Percentiles rank a stretch among this genome's conserved stretches.
These are phyloP conservation scores for Rachicladosporium sp. DNA, from an alignment of 2,329 filamentous ascomycete species.

Conservation along the genomic window DNA sequence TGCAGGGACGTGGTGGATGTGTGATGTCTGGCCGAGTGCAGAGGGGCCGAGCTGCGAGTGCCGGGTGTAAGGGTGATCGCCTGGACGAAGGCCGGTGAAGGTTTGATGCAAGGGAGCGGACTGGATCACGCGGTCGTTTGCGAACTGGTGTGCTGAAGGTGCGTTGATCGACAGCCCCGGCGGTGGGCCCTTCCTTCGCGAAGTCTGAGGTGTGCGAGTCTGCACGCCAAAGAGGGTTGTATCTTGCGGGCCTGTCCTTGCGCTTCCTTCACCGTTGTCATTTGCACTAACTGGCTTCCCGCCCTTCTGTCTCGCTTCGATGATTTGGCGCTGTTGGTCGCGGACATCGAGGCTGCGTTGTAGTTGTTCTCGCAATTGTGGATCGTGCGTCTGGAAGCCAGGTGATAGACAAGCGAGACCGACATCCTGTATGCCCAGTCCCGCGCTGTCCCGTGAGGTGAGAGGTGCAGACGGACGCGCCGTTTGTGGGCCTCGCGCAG, in stretches of 20 bases:
- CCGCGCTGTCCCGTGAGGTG: slow-evolving; percentile 60
- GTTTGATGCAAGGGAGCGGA: slow-evolving; percentile 90
- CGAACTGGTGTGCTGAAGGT: slow-evolving; percentile 82
- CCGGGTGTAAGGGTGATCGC: slow-evolving; percentile 28
- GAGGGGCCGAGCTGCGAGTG: slow-evolving; percentile 62
- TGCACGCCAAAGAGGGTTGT: slow-evolving; percentile 31
- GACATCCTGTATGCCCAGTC: slow-evolving; percentile 77
- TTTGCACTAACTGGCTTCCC: slow-evolving; percentile 43
- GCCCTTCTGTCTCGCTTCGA: slow-evolving; percentile 83
- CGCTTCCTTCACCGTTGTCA: slow-evolving; percentile 17
- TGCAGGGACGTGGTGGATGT: slow-evolving; percentile 82
- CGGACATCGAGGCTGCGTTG: slow-evolving; percentile 87
- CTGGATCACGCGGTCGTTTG: slow-evolving; percentile 89
- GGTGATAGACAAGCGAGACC: slow-evolving; percentile 90
- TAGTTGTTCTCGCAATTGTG: slow-evolving; percentile 89
- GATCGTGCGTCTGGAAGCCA: slow-evolving; percentile 90
- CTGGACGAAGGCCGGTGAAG: slow-evolving; percentile 80
- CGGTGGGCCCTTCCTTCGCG: slow-evolving; percentile 62
- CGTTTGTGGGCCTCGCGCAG: slow-evolving; percentile 27
- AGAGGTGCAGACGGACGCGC: slow-evolving; percentile 55
- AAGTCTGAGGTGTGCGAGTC: slow-evolving; percentile 60
- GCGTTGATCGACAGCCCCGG: slow-evolving; percentile 90
- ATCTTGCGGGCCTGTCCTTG: slow-evolving; percentile 21
- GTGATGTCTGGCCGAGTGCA: slow-evolving; percentile 69
- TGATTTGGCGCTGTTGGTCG: slow-evolving; percentile 89